phyloP scores from a whole-genome alignment of 2,329 filamentous ascomycete species.

The Pestalotiopsis sp. region DNA sequence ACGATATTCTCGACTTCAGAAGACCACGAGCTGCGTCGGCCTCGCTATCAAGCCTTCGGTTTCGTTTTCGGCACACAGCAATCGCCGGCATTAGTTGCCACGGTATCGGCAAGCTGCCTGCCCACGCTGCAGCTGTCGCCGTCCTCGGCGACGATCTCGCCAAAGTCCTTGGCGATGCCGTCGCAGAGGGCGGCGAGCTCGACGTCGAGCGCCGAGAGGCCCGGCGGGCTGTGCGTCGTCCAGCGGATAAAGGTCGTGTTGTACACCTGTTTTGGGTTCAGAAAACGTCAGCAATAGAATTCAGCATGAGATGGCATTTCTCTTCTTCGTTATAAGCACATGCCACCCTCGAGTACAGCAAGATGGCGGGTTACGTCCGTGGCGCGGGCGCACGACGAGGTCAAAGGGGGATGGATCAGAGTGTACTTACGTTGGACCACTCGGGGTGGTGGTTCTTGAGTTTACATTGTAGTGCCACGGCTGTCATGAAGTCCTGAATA shows the following conservation, averaged over 20 bases:
- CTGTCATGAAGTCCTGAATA: conserved; percentile 76
- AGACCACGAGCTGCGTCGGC: not conserved
- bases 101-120: conserved; percentile 49
- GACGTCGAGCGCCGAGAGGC: conserved; percentile 67
- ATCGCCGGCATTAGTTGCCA: conserved; percentile 48
- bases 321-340: not conserved
- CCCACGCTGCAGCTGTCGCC: conserved; percentile 34
- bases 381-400: not conserved
- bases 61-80: conserved; percentile 54
- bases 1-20: no score
- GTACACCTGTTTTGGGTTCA: conserved; percentile 56
- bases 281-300: not conserved
- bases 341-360: not conserved
- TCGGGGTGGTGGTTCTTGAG: conserved; percentile 73
- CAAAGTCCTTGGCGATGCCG: conserved; percentile 56
- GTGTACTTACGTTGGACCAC: conserved; percentile 68
- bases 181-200: conserved; percentile 67
- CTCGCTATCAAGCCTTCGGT: not conserved
- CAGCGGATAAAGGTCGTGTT: conserved; percentile 72
- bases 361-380: not conserved
- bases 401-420: not conserved
- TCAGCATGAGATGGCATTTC: not conserved
- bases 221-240: conserved; percentile 71
- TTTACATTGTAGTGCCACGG: conserved; percentile 69
- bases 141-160: conserved; percentile 46